Conservation (phyloP, 495 filamentous ascomycete species). For the Podospora pseudocomata region DNA sequence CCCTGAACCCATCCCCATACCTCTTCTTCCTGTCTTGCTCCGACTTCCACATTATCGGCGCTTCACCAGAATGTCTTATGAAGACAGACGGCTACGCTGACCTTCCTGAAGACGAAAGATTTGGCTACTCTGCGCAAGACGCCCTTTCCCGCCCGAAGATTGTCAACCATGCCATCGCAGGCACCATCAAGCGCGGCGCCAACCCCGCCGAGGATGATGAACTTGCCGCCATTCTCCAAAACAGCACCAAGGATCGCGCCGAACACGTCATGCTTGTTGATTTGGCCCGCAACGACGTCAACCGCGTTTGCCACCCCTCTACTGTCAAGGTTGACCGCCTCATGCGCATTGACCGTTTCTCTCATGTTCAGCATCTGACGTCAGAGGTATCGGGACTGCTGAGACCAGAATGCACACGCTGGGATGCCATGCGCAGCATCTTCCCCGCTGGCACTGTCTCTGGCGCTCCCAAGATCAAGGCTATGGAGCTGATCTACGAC, state of each 20-base stretch:
- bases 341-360: constrained; percentile 95
- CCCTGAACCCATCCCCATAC: constrained; percentile 93
- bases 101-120: constrained; percentile 27
- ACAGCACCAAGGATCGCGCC: constrained; percentile 86
- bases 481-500: constrained; percentile 96
- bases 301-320: constrained; percentile 87
- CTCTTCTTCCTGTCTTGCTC: constrained; percentile 91
- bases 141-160: constrained; percentile 61
- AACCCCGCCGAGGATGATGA: constrained; percentile 73
- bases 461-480: constrained; percentile 90
- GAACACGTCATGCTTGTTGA: constrained; percentile 99
- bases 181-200: constrained; percentile 84
- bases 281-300: constrained; percentile 92
- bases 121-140: constrained; percentile 26
- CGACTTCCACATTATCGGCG: constrained; percentile 91
- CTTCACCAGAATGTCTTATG: constrained; percentile 88
- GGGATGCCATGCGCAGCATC: constrained; percentile 92
- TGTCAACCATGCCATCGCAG: constrained; percentile 95
- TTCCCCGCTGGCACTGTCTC: constrained; percentile 94
- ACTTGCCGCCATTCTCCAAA: constrained; percentile 72
- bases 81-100: constrained; percentile 62
- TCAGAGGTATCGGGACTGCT: constrained; percentile 90
- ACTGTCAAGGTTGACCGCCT: constrained; percentile 85
- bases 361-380: constrained; percentile 93
- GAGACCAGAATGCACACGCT: constrained; percentile 77